A percentile compares a stretch with the other conserved stretches of the same genome.
Evolutionary conservation across 257 asterid species (phyloP).

Genomic region (Solanum pinnatisectum): DNA sequence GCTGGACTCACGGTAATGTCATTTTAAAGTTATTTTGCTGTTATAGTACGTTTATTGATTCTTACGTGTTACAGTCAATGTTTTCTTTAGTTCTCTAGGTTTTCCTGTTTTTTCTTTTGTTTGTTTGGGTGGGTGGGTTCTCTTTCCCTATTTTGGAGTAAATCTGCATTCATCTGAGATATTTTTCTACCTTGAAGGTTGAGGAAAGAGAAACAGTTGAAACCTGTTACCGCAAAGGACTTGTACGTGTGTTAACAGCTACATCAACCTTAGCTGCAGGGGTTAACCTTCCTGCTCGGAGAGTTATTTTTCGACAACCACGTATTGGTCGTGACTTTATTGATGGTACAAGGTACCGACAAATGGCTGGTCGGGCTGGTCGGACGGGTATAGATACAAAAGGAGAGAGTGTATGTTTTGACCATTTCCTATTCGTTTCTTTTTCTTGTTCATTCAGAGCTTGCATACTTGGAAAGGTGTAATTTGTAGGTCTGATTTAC

Average conservation of each 20-base stretch:
- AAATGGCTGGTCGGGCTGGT: slow-evolving; percentile 99
- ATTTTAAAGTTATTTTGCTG: neutral
- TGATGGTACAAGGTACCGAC: slow-evolving; percentile 90
- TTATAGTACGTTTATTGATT: neutral
- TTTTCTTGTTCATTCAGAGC: neutral
- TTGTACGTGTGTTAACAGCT: slow-evolving; percentile 97
- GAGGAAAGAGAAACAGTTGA: slow-evolving; percentile 98
- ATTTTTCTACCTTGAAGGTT: slow-evolving; percentile 38
- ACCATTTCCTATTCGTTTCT: neutral
- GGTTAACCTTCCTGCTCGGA: slow-evolving; percentile 94
- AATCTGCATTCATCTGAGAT: slow-evolving; percentile 7
- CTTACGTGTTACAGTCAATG: neutral
- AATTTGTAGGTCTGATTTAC: neutral
- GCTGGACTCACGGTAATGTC: slow-evolving; percentile 85
- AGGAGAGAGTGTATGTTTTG: slow-evolving; percentile 86
- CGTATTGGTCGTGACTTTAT: slow-evolving; percentile 93
- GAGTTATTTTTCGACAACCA: slow-evolving; percentile 96
- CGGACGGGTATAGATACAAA: slow-evolving; percentile 97
- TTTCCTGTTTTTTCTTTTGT: neutral
- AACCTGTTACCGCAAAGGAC: slow-evolving; percentile 94
- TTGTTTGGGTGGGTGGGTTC: slow-evolving; percentile 9
- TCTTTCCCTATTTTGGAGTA: slow-evolving; percentile 2
- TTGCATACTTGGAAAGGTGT: neutral
- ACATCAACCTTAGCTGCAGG: slow-evolving; percentile 99
- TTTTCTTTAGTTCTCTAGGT: neutral